These are phyloP conservation scores for Cardamine occulta DNA, from an alignment of 345 rosid species.

Conservation along the genomic window DNA sequence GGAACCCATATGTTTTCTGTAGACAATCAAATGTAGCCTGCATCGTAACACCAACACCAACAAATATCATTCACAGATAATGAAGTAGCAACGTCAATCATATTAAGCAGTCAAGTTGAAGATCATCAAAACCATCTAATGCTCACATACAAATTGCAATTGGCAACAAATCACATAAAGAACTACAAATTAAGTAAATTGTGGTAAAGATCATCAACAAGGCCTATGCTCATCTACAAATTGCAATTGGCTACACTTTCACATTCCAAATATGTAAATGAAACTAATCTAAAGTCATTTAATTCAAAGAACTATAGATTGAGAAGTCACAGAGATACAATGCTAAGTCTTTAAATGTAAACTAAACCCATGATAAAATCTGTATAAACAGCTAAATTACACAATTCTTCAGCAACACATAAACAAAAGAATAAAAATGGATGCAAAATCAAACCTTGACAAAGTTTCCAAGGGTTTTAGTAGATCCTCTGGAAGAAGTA, in stretches of 20 bases:
- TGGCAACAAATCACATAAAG: too few species aligned
- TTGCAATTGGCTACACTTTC: background rate
- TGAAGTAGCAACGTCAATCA: background rate
- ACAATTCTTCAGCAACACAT: background rate
- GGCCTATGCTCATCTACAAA: background rate
- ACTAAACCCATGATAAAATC: background rate
- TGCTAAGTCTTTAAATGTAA: background rate
- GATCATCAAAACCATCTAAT: background rate
- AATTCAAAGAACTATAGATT: background rate
- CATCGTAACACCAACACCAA: background rate
- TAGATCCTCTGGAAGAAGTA: background rate
- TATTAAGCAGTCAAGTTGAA: background rate
- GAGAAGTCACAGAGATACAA: background rate
- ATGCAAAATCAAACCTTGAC: background rate
- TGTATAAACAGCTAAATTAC: background rate
- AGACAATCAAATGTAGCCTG: conserved; percentile 74
- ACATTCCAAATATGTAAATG: background rate
- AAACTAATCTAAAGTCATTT: background rate
- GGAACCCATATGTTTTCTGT: conserved; percentile 74
- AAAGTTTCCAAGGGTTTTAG: conserved; percentile 3
- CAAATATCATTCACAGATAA: background rate
- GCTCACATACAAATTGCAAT: background rate
- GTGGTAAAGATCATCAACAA: background rate
- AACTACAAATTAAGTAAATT: too few species aligned
- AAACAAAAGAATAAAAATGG: background rate